Percentiles rank a stretch among this genome's conserved stretches.
Conservation (phyloP, 306 rosid genomes). For the Casuarina cunninghamiana region DNA sequence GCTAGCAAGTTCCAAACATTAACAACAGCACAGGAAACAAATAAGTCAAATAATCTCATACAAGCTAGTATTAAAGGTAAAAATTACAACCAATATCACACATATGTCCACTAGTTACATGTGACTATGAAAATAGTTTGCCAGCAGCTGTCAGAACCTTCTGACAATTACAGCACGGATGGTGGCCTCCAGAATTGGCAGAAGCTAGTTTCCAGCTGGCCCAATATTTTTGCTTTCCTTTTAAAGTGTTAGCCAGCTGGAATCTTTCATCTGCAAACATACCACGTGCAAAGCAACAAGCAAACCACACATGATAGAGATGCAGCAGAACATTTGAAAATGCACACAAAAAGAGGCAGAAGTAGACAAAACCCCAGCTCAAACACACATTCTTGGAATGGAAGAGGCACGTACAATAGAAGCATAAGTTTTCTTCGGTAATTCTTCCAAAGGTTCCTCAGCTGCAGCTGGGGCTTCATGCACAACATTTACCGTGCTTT, state of each 20-base stretch:
- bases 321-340: background rate
- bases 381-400: background rate
- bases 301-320: background rate
- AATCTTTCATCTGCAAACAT: background rate
- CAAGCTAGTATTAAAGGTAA: background rate
- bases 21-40: background rate
- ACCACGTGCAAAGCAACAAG: background rate
- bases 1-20: constrained; percentile 47
- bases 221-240: no score
- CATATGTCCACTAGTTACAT: no score
- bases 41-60: background rate
- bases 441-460: constrained; percentile 79
- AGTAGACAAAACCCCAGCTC: background rate
- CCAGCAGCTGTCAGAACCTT: no score
- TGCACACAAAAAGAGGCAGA: background rate
- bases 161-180: no score
- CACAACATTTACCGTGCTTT: constrained; percentile 39
- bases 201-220: no score
- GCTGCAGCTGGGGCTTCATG: constrained; percentile 50
- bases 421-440: constrained; percentile 81
- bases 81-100: no score
- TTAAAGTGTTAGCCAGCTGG: background rate
- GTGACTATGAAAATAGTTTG: no score
- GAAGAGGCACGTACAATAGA: constrained; percentile 67
- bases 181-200: no score